Percentiles rank a stretch among this genome's conserved stretches.
Evolutionary conservation across 2,329 filamentous ascomycete genomes (phyloP).

Genomic region (Pochonia chlamydosporia): DNA sequence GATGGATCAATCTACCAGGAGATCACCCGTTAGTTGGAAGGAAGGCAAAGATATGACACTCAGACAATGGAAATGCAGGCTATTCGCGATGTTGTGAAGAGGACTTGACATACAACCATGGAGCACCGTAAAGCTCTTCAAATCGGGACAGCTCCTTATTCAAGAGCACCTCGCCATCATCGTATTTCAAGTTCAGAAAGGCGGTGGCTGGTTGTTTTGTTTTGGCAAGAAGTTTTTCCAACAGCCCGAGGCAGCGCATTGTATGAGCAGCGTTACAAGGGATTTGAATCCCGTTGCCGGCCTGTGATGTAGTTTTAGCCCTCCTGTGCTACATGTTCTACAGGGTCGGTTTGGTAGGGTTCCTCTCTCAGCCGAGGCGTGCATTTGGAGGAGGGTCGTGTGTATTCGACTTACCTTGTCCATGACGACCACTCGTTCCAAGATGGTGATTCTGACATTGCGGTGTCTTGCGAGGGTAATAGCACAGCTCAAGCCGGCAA

Average conservation of each 20-base stretch:
- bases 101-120: constrained; percentile 16
- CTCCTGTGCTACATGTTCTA: too few species aligned
- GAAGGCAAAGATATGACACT: not conserved
- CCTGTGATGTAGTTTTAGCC: constrained; percentile 6
- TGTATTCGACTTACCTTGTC: constrained; percentile 4
- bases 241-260: constrained; percentile 11
- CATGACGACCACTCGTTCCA: constrained; percentile 7
- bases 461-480: constrained; percentile 8
- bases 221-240: constrained; percentile 8
- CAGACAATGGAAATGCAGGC: too few species aligned
- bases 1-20: constrained; percentile 10
- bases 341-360: too few species aligned
- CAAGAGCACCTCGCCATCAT: constrained; percentile 4
- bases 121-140: constrained; percentile 12
- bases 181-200: constrained; percentile 1
- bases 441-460: constrained; percentile 7
- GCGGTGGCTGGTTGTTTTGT: not conserved
- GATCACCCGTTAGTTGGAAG: not conserved
- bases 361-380: too few species aligned
- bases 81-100: too few species aligned
- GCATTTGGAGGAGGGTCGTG: too few species aligned
- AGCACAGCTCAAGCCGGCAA: constrained; percentile 11
- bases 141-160: constrained; percentile 8
- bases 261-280: constrained; percentile 13
- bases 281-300: constrained; percentile 13